These are phyloP conservation scores for Ascomycota sp. DNA, from an alignment of 2,329 filamentous ascomycete genomes.

Conservation along the genomic window DNA sequence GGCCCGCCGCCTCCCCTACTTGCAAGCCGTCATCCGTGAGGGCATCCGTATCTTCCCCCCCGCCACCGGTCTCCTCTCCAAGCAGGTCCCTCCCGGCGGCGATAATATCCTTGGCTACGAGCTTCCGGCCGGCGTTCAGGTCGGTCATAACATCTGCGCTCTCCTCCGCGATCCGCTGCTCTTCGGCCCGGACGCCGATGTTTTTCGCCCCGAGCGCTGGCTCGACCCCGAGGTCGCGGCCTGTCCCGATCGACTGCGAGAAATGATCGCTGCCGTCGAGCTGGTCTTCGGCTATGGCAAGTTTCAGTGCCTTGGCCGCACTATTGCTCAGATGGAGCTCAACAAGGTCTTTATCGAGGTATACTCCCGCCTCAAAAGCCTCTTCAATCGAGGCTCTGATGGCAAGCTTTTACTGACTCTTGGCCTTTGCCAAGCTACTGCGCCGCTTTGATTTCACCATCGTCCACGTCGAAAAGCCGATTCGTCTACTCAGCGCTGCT, in stretches of 20 bases:
- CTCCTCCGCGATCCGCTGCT: constrained; percentile 11
- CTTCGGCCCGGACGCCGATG: constrained; percentile 13
- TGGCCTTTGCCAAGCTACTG: constrained; percentile 2
- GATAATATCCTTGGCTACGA: constrained; percentile 13
- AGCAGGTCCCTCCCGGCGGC: constrained; percentile 5
- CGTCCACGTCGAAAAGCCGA: constrained; percentile 3
- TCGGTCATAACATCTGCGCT: constrained; percentile 11
- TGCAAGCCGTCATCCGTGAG: constrained; percentile 25
- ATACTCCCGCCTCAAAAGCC: constrained; percentile 1
- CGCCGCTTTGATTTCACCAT: constrained; percentile 4
- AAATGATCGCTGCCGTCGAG: constrained; percentile 14
- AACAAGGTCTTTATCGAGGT: constrained; percentile 19
- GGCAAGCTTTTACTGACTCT: not conserved
- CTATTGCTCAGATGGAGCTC: constrained; percentile 17
- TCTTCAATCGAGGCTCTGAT: not conserved
- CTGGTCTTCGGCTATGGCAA: constrained; percentile 16
- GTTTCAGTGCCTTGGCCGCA: constrained; percentile 15
- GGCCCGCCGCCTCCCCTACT: constrained; percentile 16
- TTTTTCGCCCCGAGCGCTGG: constrained; percentile 16
- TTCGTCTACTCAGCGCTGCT: constrained; percentile 4
- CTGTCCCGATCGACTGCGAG: constrained; percentile 4
- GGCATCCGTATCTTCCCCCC: constrained; percentile 11
- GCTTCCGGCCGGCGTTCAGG: constrained; percentile 10
- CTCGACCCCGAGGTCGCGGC: constrained; percentile 10
- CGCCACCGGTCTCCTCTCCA: constrained; percentile 8